Percentiles rank a stretch among this genome's conserved stretches.
Evolutionary conservation across 2,329 filamentous ascomycete genomes (phyloP).

Genomic region (Diplodia sapinea): DNA sequence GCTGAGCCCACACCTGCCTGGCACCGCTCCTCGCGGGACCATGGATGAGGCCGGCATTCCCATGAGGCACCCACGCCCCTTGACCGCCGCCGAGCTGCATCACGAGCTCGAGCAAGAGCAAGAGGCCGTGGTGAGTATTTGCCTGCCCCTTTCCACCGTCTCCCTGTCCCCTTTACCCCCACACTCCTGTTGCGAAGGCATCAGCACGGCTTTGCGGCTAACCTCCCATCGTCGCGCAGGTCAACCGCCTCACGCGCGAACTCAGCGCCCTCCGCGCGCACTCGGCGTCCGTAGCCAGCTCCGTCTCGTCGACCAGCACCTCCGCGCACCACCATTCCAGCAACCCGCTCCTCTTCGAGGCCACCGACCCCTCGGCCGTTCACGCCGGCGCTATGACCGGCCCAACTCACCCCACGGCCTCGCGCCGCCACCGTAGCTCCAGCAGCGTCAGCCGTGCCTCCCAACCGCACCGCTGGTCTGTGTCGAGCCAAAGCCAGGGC

Average conservation of each 20-base stretch:
- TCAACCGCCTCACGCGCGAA: conserved; percentile 91
- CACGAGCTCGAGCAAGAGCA: conserved; percentile 92
- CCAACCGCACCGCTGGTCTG: conserved; percentile 42
- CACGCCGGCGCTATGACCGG: conserved; percentile 52
- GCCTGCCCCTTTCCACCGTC: background rate
- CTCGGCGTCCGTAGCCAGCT: conserved; percentile 65
- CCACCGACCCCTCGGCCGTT: conserved; percentile 54
- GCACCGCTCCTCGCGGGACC: conserved; percentile 34
- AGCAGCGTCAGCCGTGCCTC: conserved; percentile 52
- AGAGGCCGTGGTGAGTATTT: conserved; percentile 77
- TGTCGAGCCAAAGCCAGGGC: conserved; percentile 42
- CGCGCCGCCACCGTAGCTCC: conserved; percentile 62
- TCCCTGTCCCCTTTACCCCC: background rate
- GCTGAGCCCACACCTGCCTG: conserved; percentile 43
- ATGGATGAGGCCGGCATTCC: conserved; percentile 63
- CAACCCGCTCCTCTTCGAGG: conserved; percentile 48
- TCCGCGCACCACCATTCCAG: conserved; percentile 39
- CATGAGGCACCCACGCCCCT: conserved; percentile 80
- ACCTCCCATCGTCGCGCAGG: conserved; percentile 55
- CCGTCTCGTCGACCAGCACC: conserved; percentile 59
- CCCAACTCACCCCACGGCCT: conserved; percentile 59
- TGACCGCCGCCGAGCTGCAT: conserved; percentile 89
- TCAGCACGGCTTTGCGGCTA: background rate
- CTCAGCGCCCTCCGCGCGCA: conserved; percentile 79
- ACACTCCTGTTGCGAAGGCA: background rate